Evolutionary conservation across 2,329 filamentous ascomycete species (phyloP).

Genomic region (Chaetomium strumarium): DNA sequence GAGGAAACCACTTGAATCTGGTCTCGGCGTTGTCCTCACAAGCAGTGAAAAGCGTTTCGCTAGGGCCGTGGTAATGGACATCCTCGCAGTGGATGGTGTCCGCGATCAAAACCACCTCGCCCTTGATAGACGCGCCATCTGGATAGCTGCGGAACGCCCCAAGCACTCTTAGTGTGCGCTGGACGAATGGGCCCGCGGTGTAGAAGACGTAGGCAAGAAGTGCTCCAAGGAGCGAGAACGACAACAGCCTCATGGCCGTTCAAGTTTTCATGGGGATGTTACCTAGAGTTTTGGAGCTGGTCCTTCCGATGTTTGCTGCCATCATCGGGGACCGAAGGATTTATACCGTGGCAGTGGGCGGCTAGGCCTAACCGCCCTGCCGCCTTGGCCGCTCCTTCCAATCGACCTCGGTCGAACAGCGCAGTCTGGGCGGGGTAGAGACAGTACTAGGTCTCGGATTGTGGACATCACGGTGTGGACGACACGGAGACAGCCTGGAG

Average conservation of each 20-base stretch:
- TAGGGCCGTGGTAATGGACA: conserved; percentile 47
- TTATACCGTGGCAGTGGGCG: no score
- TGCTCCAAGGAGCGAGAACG: conserved; percentile 17
- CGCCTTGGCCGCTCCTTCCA: no score
- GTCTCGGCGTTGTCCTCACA: conserved; percentile 42
- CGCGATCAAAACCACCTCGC: conserved; percentile 38
- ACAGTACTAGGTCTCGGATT: no score
- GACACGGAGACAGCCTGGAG: no score
- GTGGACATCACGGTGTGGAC: no score
- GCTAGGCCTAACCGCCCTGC: no score
- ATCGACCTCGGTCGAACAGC: no score
- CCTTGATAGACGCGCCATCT: conserved; percentile 11
- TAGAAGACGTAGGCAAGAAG: conserved; percentile 19
- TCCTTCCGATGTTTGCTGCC: no score
- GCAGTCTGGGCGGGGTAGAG: no score
- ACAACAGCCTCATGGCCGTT: conserved; percentile 16
- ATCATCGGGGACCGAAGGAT: background rate
- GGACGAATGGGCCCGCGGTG: conserved; percentile 6
- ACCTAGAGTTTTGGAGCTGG: no score
- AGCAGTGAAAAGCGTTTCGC: conserved; percentile 48
- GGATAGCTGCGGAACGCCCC: conserved; percentile 19
- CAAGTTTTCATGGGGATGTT: no score
- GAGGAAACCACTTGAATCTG: conserved; percentile 49
- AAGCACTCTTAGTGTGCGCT: conserved; percentile 14
- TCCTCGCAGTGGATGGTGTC: conserved; percentile 56